Conservation (phyloP, 805 yeast genomes). For the Saccharomycopsis sp. region DNA sequence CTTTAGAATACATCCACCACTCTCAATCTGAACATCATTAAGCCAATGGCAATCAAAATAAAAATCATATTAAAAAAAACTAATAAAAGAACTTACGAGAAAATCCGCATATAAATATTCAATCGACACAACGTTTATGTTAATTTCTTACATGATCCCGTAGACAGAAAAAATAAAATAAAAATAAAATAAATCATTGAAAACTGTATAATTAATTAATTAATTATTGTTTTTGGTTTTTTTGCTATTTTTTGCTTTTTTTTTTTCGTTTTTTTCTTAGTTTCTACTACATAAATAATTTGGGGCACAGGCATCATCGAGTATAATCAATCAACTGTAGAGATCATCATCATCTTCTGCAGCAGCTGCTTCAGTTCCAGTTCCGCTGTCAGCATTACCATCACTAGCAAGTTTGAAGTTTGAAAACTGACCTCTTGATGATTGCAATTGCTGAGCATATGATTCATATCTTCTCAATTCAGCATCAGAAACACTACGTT, state of each 20-base stretch:
- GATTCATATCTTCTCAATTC: conserved; percentile 98
- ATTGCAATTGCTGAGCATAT: conserved; percentile 91
- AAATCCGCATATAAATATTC: background rate
- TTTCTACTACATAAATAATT: background rate
- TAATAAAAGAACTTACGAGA: background rate
- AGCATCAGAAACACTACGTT: conserved; percentile 93
- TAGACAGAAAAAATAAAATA: too few species aligned
- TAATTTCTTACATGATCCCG: too few species aligned
- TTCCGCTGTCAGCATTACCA: conserved; percentile 41
- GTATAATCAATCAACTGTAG: conserved; percentile 28
- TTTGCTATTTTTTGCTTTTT: background rate
- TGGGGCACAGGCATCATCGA: background rate
- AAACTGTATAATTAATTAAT: background rate
- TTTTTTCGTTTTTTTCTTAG: background rate
- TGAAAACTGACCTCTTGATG: conserved; percentile 91
- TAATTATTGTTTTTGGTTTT: background rate
- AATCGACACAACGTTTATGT: too few species aligned
- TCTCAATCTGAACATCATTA: conserved; percentile 24
- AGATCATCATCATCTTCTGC: conserved; percentile 44
- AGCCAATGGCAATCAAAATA: background rate
- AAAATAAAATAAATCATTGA: background rate
- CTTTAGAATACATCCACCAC: conserved; percentile 77
- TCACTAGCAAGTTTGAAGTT: conserved; percentile 75
- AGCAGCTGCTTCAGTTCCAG: conserved; percentile 37
- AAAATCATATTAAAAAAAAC: background rate